Base-by-base conservation (phyloP, 129 eudicot species). In the Smallanthus sonchifolius region DNA sequence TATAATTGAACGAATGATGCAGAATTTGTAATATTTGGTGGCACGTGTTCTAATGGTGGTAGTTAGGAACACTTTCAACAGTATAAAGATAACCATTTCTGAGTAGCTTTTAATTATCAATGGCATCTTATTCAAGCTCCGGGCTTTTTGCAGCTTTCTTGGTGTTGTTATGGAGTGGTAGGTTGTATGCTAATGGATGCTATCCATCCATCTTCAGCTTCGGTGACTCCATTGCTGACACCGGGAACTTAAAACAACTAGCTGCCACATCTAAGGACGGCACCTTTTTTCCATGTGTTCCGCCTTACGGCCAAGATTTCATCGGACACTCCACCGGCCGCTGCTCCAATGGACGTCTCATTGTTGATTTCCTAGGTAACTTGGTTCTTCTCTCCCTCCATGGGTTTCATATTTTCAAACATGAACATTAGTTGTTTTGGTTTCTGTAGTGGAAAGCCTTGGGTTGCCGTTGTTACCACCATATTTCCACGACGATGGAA, bases 171-270 rank as follows among this genome's bases (percentile, higher is more conserved):
- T 51, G 64, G 42, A 10, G 79, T 36, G 15, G n/a, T 64, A 63
- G 8, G 24, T 6, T 74, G 49, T 45, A 59, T 59, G 77, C 44
- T 30, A 32, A 59, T 30, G 77, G 69, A 61, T 61, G 62, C 4
- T 61, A 30, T 74, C n/a, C 70, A 5, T 74, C 78, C 70, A 32
- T 74, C 59, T n/a, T 74, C 30, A 75, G 79, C 51, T 75, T 75
- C 10, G 79, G 79, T 0, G 65, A 75, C 34, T 75, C 79, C 65
- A 42, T 75, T 30, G 59, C 78, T 1, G 78, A 74, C 70, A 73
- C 77, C 4, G 70, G 77, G 7, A 63, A 74, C 47, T 36, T 62
- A 3, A 62, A 74, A 45, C 62, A 74, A 5, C 20, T 74, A 3
- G 70, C 71, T 10, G 47, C 79, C 16, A 19, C 36, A 11, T 10